phyloP scores from a whole-genome alignment of 352 stramenopile species.

The Globisporangium carolinianum region DNA sequence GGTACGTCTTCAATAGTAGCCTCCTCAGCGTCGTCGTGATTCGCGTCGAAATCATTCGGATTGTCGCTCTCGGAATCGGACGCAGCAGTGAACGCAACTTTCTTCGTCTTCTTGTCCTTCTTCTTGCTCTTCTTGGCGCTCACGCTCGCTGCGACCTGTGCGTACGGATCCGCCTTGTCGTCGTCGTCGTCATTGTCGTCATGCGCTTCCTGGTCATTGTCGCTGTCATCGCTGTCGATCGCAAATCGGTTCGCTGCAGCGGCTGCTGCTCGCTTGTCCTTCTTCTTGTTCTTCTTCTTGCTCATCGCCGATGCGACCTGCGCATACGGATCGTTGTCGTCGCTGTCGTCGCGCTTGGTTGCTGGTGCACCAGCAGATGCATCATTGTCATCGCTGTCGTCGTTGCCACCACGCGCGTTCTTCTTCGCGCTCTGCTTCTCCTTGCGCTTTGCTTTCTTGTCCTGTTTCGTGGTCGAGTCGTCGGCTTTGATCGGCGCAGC shows the following conservation, averaged over 20 bases:
- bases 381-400: conserved; percentile 30
- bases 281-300: conserved; percentile 78
- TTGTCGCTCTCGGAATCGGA: conserved; percentile 14
- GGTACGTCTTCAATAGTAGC: conserved; percentile 17
- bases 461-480: conserved; percentile 21
- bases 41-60: conserved; percentile 11
- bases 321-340: conserved; percentile 45
- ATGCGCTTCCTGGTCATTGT: conserved; percentile 18
- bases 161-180: conserved; percentile 28
- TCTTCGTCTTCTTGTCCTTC: conserved; percentile 40
- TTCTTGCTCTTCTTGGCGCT: conserved; percentile 49
- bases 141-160: conserved; percentile 27
- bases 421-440: conserved; percentile 70
- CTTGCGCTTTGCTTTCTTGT: conserved; percentile 80
- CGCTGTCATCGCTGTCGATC: conserved; percentile 28
- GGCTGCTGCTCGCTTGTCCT: conserved; percentile 22
- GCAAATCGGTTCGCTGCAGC: conserved; percentile 18
- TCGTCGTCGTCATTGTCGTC: conserved; percentile 17
- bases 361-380: too few relatives aligned
- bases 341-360: conserved; percentile 21
- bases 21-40: conserved; percentile 36
- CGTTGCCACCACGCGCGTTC: conserved; percentile 37
- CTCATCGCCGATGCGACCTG: conserved; percentile 41
- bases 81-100: conserved; percentile 23
- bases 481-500: conserved; percentile 19